phyloP scores from a whole-genome alignment of 805 yeast species.

The Metschnikowia peoriensis region DNA sequence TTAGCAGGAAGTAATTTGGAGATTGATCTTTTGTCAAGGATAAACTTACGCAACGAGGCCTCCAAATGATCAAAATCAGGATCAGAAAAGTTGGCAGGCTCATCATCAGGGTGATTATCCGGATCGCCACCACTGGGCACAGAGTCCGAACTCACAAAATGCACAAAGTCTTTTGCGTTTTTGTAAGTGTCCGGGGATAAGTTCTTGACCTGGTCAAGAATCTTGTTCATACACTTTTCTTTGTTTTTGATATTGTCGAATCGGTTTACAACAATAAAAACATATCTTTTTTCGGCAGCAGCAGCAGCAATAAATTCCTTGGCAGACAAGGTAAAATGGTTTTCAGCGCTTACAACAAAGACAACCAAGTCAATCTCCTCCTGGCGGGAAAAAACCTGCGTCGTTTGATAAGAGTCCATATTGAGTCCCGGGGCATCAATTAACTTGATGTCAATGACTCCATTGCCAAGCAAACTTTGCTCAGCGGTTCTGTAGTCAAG shows the following conservation, averaged over 20 bases:
- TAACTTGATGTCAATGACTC: constrained; percentile 85
- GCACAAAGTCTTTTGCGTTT: constrained; percentile 86
- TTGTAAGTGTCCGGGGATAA: constrained; percentile 90
- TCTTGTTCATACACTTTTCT: constrained; percentile 69
- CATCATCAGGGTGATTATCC: constrained; percentile 28
- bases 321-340: constrained; percentile 91
- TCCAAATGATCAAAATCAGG: constrained; percentile 84
- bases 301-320: constrained; percentile 90
- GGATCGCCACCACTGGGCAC: constrained; percentile 39
- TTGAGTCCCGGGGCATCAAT: constrained; percentile 98
- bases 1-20: constrained; percentile 93
- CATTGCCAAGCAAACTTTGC: constrained; percentile 76
- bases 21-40: constrained; percentile 81
- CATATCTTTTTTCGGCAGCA: constrained; percentile 85
- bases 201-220: constrained; percentile 79
- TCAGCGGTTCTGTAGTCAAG: constrained; percentile 68
- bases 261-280: constrained; percentile 90
- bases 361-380: constrained; percentile 96
- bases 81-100: constrained; percentile 31
- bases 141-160: constrained; percentile 74
- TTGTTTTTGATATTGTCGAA: constrained; percentile 85
- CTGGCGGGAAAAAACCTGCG: constrained; percentile 92
- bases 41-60: constrained; percentile 78
- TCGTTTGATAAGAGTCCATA: constrained; percentile 88
- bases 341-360: constrained; percentile 94